Evolutionary conservation across 768 basidiomycete species (phyloP).

Genomic region (Mycena latifolia): DNA sequence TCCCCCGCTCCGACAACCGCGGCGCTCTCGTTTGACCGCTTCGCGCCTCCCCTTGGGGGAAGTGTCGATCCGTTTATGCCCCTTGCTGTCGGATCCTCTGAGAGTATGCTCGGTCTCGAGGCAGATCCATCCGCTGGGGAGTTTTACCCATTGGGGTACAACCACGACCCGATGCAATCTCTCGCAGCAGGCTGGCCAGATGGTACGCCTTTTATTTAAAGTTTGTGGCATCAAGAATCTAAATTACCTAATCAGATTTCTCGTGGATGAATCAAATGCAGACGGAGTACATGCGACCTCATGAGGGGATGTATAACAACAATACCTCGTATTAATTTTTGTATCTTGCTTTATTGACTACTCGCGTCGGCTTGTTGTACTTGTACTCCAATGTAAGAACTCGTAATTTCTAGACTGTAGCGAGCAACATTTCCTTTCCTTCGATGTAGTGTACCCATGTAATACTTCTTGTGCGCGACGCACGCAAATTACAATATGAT

Average conservation of each 20-base stretch:
- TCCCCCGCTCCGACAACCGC: slow-evolving; percentile 61
- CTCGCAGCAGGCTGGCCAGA: slow-evolving; percentile 67
- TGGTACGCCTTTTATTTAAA: slow-evolving; percentile 55
- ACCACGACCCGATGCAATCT: slow-evolving; percentile 71
- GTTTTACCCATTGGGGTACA: slow-evolving; percentile 69
- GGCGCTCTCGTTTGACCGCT: slow-evolving; percentile 61
- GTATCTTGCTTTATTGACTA: not conserved
- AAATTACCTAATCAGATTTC: slow-evolving; percentile 37
- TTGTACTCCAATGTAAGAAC: slow-evolving; percentile 6
- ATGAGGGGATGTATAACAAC: slow-evolving; percentile 29
- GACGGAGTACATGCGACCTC: slow-evolving; percentile 22
- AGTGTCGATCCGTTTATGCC: slow-evolving; percentile 56
- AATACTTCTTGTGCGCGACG: too few relatives aligned
- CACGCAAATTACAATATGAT: slow-evolving; percentile 1
- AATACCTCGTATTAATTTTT: slow-evolving; percentile 19
- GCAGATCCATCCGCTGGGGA: slow-evolving; percentile 44
- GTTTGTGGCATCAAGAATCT: not conserved
- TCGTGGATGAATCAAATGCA: slow-evolving; percentile 50
- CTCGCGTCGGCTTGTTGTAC: not conserved
- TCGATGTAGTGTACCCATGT: slow-evolving; percentile 12
- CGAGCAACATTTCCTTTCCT: not conserved
- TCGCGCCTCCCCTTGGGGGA: slow-evolving; percentile 55
- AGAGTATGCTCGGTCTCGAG: slow-evolving; percentile 35
- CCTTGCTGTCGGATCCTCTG: slow-evolving; percentile 31
- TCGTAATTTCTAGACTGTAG: slow-evolving; percentile 20